Percentiles rank a stretch among this genome's conserved stretches.
phyloP scores from a whole-genome alignment of 176 grass and related monocot genomes.

The Musa schizocarpa region DNA sequence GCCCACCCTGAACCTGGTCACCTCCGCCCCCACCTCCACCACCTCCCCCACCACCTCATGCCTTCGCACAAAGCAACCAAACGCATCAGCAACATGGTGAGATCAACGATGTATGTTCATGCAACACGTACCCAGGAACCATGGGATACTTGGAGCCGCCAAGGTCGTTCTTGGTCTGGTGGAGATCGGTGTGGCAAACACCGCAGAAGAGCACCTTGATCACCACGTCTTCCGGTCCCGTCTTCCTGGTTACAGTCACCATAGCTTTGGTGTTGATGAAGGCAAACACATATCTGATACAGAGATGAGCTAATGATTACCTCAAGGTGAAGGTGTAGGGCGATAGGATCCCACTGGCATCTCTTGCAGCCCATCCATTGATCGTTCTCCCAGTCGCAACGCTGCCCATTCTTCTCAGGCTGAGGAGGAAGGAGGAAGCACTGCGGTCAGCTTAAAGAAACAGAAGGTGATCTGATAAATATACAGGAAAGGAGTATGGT shows the following conservation, averaged over 20 bases:
- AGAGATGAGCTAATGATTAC: slow-evolving; percentile 14
- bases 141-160: slow-evolving; percentile 91
- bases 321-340: slow-evolving; percentile 92
- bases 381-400: slow-evolving; percentile 45
- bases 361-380: slow-evolving; percentile 73
- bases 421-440: neutral
- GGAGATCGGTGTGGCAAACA: slow-evolving; percentile 88
- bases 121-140: slow-evolving; percentile 69
- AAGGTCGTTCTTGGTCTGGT: slow-evolving; percentile 85
- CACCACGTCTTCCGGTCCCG: slow-evolving; percentile 66
- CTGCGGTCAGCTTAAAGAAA: no score
- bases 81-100: neutral
- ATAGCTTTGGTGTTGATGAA: neutral
- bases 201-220: slow-evolving; percentile 83
- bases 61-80: slow-evolving; percentile 22
- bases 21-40: slow-evolving; percentile 56
- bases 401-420: slow-evolving; percentile 45
- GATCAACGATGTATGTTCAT: neutral
- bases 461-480: neutral
- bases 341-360: slow-evolving; percentile 58
- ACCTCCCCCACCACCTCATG: slow-evolving; percentile 96
- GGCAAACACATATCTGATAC: neutral
- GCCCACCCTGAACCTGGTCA: slow-evolving; percentile 36
- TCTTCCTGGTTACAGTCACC: slow-evolving; percentile 40
- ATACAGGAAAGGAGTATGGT: neutral